Percentiles rank a stretch among this genome's conserved stretches.
Conservation (phyloP, 805 yeast species). For the Yarrowia sp. region DNA sequence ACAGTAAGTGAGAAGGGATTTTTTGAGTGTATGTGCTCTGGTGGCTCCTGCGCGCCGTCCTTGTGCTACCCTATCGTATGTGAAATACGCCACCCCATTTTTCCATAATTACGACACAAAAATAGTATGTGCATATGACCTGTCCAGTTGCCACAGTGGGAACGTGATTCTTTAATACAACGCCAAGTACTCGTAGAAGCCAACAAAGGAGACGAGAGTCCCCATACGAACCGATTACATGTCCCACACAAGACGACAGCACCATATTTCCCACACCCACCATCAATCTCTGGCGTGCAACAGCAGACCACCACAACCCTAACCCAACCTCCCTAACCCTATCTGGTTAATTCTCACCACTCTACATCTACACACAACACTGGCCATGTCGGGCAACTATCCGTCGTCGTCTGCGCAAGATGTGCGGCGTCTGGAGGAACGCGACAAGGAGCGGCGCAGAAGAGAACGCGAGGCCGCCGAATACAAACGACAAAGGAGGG, state of each 20-base stretch:
- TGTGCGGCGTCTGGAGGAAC: slow-evolving; percentile 30
- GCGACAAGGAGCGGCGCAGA: slow-evolving; percentile 33
- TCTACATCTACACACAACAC: slow-evolving; percentile 15
- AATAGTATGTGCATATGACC: slow-evolving; percentile 8
- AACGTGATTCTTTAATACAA: background rate
- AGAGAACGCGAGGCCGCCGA: slow-evolving; percentile 33
- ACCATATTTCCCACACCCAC: background rate
- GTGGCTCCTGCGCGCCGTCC: too few species aligned
- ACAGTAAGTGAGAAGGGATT: too few species aligned
- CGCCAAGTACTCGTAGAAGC: background rate
- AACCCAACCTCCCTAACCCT: slow-evolving; percentile 22
- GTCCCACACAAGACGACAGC: background rate
- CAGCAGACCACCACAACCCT: background rate
- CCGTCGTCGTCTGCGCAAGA: slow-evolving; percentile 24
- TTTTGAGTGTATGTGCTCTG: too few species aligned
- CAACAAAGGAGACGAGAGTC: background rate
- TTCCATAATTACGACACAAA: background rate
- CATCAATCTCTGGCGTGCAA: background rate
- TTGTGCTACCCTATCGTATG: background rate
- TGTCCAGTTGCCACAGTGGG: background rate
- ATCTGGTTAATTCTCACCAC: slow-evolving; percentile 13
- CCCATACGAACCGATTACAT: background rate
- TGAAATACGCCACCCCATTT: background rate
- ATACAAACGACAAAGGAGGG: slow-evolving; percentile 30
- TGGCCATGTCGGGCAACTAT: slow-evolving; percentile 24